A percentile compares a stretch with the other conserved stretches of the same genome.
These are phyloP conservation scores for Oryza brachyantha DNA, from an alignment of 176 grass and related monocot genomes.

Conservation along the genomic window DNA sequence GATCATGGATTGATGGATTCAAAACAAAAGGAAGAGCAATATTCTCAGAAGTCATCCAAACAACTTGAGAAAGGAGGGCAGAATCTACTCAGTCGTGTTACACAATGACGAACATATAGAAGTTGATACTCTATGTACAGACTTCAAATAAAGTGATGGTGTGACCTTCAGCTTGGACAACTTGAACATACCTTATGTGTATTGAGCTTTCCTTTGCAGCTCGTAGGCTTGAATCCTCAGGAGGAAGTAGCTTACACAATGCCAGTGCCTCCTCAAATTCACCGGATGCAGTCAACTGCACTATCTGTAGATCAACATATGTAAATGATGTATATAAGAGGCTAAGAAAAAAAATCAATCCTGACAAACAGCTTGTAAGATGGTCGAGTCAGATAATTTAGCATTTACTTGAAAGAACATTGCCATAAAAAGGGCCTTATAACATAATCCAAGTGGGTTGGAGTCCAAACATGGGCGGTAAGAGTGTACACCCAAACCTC, in stretches of 20 bases:
- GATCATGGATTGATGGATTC: constrained; percentile 2
- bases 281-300: constrained; percentile 95
- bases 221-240: constrained; percentile 93
- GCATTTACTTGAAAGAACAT: neutral
- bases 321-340: constrained; percentile 3
- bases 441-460: neutral
- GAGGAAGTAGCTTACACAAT: constrained; percentile 94
- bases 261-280: constrained; percentile 97
- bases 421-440: neutral
- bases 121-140: neutral
- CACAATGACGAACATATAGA: constrained; percentile 10
- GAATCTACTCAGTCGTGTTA: neutral
- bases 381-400: constrained; percentile 10
- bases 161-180: neutral
- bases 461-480: too few relatives aligned
- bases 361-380: neutral
- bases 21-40: neutral
- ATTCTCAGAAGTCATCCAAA: constrained; percentile 7
- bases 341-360: constrained; percentile 24
- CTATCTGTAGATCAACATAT: constrained; percentile 64
- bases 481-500: too few relatives aligned
- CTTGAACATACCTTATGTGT: constrained; percentile 75
- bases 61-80: neutral
- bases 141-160: constrained; percentile 12
- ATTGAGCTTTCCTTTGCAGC: constrained; percentile 96